Conservation (phyloP, 1,284 basidiomycete species). For the Fomes fomentarius region DNA sequence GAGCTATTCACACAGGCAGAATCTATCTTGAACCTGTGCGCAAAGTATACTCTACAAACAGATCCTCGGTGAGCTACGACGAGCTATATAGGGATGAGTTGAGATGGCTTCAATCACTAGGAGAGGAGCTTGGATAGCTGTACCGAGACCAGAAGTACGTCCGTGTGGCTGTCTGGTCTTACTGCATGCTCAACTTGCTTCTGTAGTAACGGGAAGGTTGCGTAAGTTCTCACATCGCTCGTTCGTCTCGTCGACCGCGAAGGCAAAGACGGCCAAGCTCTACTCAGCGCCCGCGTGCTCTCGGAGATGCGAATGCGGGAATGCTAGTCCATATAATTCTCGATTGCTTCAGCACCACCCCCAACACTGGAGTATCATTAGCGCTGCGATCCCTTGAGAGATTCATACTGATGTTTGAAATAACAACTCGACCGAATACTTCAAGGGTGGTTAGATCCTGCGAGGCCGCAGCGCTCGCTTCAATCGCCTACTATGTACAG, state of each 20-base stretch:
- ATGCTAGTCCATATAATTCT: constrained; percentile 86
- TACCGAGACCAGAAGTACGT: constrained; percentile 86
- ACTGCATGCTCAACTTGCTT: not conserved
- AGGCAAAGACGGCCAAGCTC: constrained; percentile 98
- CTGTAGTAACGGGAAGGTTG: constrained; percentile 80
- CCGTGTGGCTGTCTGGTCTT: not conserved
- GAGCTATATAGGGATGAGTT: not conserved
- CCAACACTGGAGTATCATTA: no score
- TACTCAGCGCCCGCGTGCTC: not conserved
- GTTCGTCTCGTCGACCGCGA: constrained; percentile 94
- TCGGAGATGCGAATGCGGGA: constrained; percentile 6
- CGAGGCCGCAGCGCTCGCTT: no score
- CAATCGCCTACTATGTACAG: no score
- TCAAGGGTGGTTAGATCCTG: no score
- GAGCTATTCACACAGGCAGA: constrained; percentile 58
- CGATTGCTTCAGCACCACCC: constrained; percentile 84
- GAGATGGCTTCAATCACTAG: constrained; percentile 59
- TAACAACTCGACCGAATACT: no score
- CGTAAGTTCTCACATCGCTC: constrained; percentile 85
- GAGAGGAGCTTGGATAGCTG: constrained; percentile 87
- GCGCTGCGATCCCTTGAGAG: no score
- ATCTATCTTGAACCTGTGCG: constrained; percentile 48
- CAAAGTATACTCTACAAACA: constrained; percentile 71
- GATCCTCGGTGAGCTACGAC: constrained; percentile 47
- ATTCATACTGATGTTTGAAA: constrained; percentile 88